Conservation (phyloP, 2,329 filamentous ascomycete genomes). For the Phyllosticta citribraziliensis region DNA sequence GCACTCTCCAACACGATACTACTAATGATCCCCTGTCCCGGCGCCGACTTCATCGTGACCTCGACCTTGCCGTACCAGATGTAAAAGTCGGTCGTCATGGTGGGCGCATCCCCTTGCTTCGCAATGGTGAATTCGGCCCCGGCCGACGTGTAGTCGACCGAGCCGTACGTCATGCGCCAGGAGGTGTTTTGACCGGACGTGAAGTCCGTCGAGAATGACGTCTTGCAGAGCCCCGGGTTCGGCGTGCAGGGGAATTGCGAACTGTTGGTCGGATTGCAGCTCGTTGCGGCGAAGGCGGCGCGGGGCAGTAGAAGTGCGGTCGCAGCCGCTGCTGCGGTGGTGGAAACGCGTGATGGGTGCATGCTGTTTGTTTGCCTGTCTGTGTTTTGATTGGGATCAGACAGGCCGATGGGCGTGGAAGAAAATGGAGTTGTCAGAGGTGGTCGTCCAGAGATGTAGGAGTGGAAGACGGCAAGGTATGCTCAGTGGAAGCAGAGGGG, state of each 20-base stretch:
- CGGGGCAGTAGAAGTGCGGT: constrained; percentile 9
- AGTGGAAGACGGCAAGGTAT: background rate
- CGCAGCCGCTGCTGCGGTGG: constrained; percentile 10
- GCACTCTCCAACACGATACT: constrained; percentile 11
- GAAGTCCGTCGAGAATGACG: constrained; percentile 35
- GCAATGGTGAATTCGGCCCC: constrained; percentile 62
- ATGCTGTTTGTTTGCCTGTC: background rate
- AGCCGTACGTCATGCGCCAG: constrained; percentile 57
- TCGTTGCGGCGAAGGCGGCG: constrained; percentile 15
- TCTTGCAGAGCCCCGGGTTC: constrained; percentile 34
- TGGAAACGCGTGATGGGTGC: background rate
- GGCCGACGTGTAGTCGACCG: constrained; percentile 46
- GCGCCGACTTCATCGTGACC: constrained; percentile 14
- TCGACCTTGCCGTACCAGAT: constrained; percentile 15
- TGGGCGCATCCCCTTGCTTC: constrained; percentile 57
- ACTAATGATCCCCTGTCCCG: constrained; percentile 12
- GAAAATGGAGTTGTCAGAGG: background rate
- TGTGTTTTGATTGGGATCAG: background rate
- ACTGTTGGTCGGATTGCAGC: constrained; percentile 35
- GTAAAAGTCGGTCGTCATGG: constrained; percentile 15
- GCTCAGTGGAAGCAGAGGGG: background rate
- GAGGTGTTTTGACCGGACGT: constrained; percentile 36
- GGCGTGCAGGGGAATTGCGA: constrained; percentile 27
- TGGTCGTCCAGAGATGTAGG: background rate
- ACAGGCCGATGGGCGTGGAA: background rate